Evolutionary conservation across 768 basidiomycete genomes (phyloP).

Genomic region (Kwoniella newhampshirensis): DNA sequence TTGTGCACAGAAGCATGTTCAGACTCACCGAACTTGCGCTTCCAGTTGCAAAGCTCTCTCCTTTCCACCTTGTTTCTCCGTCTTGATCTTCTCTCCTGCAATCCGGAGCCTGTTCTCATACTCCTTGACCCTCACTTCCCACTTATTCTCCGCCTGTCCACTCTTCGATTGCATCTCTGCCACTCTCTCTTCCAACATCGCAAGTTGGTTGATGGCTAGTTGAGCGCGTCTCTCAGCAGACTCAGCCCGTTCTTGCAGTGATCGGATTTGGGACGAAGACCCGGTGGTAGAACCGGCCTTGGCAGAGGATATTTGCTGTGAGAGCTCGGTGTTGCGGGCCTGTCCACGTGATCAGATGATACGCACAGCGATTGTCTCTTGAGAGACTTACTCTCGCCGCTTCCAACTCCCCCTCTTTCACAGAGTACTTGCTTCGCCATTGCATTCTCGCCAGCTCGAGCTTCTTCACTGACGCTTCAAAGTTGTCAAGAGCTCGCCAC

Average conservation of each 20-base stretch:
- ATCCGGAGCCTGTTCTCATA: conserved; percentile 77
- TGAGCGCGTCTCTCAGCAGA: conserved; percentile 86
- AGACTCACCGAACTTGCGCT: conserved; percentile 47
- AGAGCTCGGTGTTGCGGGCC: conserved; percentile 72
- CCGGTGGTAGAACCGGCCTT: conserved; percentile 60
- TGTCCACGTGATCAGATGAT: conserved; percentile 42
- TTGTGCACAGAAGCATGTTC: background rate
- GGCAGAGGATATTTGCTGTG: conserved; percentile 65
- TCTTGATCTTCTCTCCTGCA: conserved; percentile 87
- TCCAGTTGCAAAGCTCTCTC: conserved; percentile 59
- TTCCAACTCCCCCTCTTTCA: conserved; percentile 87
- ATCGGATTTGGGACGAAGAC: conserved; percentile 66
- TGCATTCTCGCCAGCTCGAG: conserved; percentile 75
- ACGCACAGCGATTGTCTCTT: background rate
- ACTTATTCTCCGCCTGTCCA: conserved; percentile 73
- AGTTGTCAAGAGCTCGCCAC: conserved; percentile 90
- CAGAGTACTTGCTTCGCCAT: conserved; percentile 78
- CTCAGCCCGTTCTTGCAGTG: conserved; percentile 69
- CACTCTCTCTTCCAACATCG: conserved; percentile 80
- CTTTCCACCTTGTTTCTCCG: conserved; percentile 90
- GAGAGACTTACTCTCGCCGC: conserved; percentile 66
- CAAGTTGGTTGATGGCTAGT: conserved; percentile 78
- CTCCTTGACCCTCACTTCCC: conserved; percentile 93
- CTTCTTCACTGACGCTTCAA: conserved; percentile 79
- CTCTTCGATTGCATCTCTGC: conserved; percentile 71